Percentiles rank a stretch among this genome's conserved stretches.
These are phyloP conservation scores for Aspergillus alliaceus DNA, from an alignment of 2,329 filamentous ascomycete genomes.

Conservation along the genomic window DNA sequence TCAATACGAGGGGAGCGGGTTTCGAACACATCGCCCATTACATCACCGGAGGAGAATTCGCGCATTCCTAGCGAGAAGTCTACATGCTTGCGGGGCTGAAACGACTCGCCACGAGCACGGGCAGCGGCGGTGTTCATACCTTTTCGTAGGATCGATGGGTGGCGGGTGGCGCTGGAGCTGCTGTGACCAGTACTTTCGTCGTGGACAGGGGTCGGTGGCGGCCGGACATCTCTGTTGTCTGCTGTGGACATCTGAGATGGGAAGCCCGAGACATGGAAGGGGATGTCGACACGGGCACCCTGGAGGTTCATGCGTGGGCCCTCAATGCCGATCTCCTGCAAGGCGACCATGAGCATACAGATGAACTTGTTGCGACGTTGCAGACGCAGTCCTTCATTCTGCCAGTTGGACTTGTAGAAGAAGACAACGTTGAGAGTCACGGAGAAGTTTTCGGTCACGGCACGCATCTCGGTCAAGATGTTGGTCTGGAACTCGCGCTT, in stretches of 20 bases:
- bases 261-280: constrained; percentile 61
- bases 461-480: constrained; percentile 79
- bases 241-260: constrained; percentile 44
- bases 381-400: constrained; percentile 88
- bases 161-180: constrained; percentile 23
- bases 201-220: constrained; percentile 33
- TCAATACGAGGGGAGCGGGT: constrained; percentile 50
- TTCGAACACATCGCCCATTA: constrained; percentile 66
- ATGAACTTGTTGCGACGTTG: constrained; percentile 93
- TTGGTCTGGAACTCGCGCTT: constrained; percentile 87
- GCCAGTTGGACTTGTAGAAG: constrained; percentile 97
- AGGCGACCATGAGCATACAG: constrained; percentile 82
- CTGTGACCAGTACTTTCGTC: constrained; percentile 32
- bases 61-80: constrained; percentile 71
- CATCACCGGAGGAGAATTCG: constrained; percentile 57
- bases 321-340: constrained; percentile 82
- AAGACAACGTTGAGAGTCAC: constrained; percentile 90
- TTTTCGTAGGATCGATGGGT: constrained; percentile 58
- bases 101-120: constrained; percentile 58
- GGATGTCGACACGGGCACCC: constrained; percentile 66
- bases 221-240: constrained; percentile 47
- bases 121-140: constrained; percentile 42
- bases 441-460: constrained; percentile 78
- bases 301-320: constrained; percentile 73
- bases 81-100: constrained; percentile 62